phyloP scores from a whole-genome alignment of 2,329 filamentous ascomycete species.

The Aspergillus japonicus region DNA sequence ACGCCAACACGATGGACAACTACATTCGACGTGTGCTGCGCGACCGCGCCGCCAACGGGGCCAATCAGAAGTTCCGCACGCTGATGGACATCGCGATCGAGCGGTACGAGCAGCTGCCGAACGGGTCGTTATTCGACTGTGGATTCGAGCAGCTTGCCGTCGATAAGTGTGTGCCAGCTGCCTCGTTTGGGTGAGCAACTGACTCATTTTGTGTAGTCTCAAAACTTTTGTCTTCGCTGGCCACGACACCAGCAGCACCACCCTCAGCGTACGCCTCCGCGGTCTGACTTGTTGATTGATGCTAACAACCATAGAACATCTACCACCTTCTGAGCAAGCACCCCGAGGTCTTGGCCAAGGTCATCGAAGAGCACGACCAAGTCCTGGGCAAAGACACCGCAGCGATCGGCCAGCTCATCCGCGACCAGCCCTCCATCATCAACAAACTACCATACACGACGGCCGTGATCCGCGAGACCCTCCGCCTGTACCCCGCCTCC shows the following conservation, averaged over 20 bases:
- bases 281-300: no score
- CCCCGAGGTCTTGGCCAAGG: not conserved
- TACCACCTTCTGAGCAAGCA: conserved; percentile 8
- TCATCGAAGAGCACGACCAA: conserved; percentile 13
- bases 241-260: conserved; percentile 2
- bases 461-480: conserved; percentile 15
- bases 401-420: not conserved
- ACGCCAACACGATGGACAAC: not conserved
- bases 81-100: no score
- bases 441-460: conserved; percentile 10
- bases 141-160: no score
- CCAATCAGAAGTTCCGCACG: no score
- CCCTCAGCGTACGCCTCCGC: not conserved
- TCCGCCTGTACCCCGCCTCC: not conserved
- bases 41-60: no score
- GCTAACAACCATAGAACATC: not conserved
- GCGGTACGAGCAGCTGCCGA: no score
- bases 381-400: conserved; percentile 5
- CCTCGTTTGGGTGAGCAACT: not conserved
- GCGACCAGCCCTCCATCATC: conserved; percentile 1
- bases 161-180: not conserved
- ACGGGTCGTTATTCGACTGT: no score
- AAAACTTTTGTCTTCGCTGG: conserved; percentile 10
- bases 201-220: not conserved
- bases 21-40: not conserved